Evolutionary conservation across 306 rosid species (phyloP), one percentile per base, ranked within the genome.

Genomic region (Adenanthera pavonina): DNA sequence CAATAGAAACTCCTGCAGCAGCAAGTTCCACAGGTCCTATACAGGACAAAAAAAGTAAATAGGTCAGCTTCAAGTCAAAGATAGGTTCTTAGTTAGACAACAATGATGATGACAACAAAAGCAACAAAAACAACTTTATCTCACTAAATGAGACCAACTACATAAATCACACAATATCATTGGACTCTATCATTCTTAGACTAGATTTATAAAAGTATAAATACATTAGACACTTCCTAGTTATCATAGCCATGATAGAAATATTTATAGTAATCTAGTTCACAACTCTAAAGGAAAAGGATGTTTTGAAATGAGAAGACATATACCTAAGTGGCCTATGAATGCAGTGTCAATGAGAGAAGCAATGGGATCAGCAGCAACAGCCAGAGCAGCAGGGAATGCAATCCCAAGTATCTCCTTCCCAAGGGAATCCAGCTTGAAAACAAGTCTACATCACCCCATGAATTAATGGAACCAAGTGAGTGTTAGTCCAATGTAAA

Each of bases 351-450:
- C 99, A 43, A 95, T 91, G 17, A 95, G 93, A 71, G 99, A 95
- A 80, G 97, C 99, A 79, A 95, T 85, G 65, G 99, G 99, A 86
- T 95, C 99, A 79, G 99, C 99, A 34, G 99, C 97, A 73, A 92
- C 92, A 72, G 97, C 97, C 17, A 95, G 64, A 13, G 97, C 97
- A 61, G 97, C 92, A 17, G 98, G 99, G 11, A 95, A 13, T 69
- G 97, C 99, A 74, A 95, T 93, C 44, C 89, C 88, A 12, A 95
- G 64, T 38, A 95, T 86, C 89, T 95, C 97, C 35, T 81, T 81
- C 8, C 95, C 91, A 61, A 95, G 88, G 1, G 74, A 61, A 52
- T 95, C 99, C 86, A 86, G 25, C 87, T 91, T 93, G 83, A 91
- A 93, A 75, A 95, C 87, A 68, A 51, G 74, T 51, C 98, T 94